phyloP scores from a whole-genome alignment of 345 rosid species.

The Citrus unshiu region DNA sequence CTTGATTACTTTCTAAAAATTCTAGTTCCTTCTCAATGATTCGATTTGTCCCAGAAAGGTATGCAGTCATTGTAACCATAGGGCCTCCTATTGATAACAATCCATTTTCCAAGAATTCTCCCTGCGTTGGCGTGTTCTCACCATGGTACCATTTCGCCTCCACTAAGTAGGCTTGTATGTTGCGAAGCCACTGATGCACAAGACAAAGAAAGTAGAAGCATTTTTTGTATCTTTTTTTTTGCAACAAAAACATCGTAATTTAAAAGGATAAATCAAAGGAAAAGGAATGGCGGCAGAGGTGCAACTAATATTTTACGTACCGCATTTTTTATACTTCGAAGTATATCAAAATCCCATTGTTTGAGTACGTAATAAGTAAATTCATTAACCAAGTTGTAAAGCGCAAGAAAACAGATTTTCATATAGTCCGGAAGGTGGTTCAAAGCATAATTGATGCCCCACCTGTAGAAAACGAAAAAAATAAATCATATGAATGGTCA shows the following conservation, averaged over 20 bases:
- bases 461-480: slow-evolving; percentile 9
- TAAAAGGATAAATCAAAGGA: too few species aligned
- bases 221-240: too few species aligned
- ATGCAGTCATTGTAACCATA: too few species aligned
- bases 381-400: slow-evolving; percentile 24
- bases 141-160: slow-evolving; percentile 25
- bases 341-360: slow-evolving; percentile 4
- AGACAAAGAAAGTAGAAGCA: not conserved
- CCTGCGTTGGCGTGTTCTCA: not conserved
- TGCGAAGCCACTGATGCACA: slow-evolving; percentile 19
- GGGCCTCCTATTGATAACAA: too few species aligned
- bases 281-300: too few species aligned
- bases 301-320: not conserved
- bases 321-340: not conserved
- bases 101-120: too few species aligned
- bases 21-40: too few species aligned
- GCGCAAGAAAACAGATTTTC: slow-evolving; percentile 27
- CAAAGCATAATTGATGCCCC: slow-evolving; percentile 20
- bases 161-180: slow-evolving; percentile 11
- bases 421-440: slow-evolving; percentile 26
- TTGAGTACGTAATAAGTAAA: slow-evolving; percentile 17
- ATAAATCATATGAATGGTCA: too few species aligned
- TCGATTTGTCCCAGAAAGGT: too few species aligned
- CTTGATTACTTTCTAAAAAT: not conserved
- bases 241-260: too few species aligned